A percentile compares a stretch with the other conserved stretches of the same genome.
phyloP scores from a whole-genome alignment of 345 rosid species.

The Populus alba region DNA sequence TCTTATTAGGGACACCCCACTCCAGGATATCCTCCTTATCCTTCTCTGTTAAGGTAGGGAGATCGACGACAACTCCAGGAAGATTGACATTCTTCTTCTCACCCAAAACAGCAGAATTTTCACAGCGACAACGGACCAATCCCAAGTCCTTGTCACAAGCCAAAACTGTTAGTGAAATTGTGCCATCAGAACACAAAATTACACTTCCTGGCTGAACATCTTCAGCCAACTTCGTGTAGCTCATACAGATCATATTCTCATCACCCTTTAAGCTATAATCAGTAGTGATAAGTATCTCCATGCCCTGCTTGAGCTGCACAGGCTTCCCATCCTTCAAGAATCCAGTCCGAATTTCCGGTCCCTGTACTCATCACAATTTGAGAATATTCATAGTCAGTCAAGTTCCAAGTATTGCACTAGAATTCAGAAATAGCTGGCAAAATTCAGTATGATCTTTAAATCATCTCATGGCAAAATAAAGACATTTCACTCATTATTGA shows the following conservation, averaged over 20 bases:
- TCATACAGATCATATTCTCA: constrained; percentile 28
- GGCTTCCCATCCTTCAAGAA: constrained; percentile 28
- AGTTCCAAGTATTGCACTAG: not conserved
- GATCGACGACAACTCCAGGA: constrained; percentile 32
- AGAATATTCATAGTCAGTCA: not conserved
- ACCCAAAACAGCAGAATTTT: constrained; percentile 31
- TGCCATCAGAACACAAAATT: constrained; percentile 35
- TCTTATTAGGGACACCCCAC: constrained; percentile 33
- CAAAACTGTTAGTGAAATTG: constrained; percentile 25
- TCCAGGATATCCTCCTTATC: constrained; percentile 32
- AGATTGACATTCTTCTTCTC: constrained; percentile 39
- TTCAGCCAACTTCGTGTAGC: constrained; percentile 29
- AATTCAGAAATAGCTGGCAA: not conserved
- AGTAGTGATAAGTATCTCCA: constrained; percentile 25
- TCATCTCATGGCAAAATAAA: not conserved
- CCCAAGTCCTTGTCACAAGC: constrained; percentile 24
- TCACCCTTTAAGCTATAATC: constrained; percentile 31
- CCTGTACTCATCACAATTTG: constrained; percentile 9
- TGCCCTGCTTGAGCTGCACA: constrained; percentile 21
- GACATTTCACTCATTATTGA: not conserved
- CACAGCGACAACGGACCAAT: constrained; percentile 26
- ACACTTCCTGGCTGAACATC: constrained; percentile 31
- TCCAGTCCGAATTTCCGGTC: constrained; percentile 30
- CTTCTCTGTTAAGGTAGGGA: constrained; percentile 32
- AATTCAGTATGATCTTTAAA: not conserved